Conservation (phyloP, 2,329 filamentous ascomycete genomes). For the Fusarium pseudocircinatum region DNA sequence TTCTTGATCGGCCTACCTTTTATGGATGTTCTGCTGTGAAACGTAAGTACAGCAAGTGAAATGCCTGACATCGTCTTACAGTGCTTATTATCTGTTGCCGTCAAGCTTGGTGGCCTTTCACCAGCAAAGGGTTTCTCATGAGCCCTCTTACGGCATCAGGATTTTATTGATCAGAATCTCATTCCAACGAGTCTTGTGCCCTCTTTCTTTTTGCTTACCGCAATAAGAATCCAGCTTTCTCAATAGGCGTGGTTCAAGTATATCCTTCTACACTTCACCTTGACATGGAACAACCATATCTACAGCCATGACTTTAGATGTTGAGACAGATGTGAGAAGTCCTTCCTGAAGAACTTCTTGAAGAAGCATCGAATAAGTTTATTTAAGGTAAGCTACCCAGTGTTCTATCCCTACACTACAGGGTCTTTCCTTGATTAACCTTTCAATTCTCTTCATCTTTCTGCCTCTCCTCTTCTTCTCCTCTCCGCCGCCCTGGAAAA, state of each 20-base stretch:
- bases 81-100: no score
- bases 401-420: background rate
- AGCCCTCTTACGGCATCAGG: background rate
- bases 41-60: background rate
- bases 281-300: background rate
- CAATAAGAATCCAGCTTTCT: background rate
- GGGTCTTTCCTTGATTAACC: background rate
- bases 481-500: background rate
- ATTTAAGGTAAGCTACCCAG: background rate
- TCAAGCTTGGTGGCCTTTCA: background rate
- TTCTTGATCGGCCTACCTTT: background rate
- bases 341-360: no score
- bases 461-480: background rate
- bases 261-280: background rate
- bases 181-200: accelerated
- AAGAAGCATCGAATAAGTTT: no score
- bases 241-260: background rate
- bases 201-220: accelerated
- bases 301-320: accelerated
- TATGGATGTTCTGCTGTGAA: background rate
- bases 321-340: no score
- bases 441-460: background rate
- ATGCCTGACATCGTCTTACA: no score
- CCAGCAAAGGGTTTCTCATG: background rate
- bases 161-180: accelerated